A percentile compares a stretch with the other conserved stretches of the same genome.
These are phyloP conservation scores for Kodamaea alishanica DNA, from an alignment of 1,139 yeast genomes.

Conservation along the genomic window DNA sequence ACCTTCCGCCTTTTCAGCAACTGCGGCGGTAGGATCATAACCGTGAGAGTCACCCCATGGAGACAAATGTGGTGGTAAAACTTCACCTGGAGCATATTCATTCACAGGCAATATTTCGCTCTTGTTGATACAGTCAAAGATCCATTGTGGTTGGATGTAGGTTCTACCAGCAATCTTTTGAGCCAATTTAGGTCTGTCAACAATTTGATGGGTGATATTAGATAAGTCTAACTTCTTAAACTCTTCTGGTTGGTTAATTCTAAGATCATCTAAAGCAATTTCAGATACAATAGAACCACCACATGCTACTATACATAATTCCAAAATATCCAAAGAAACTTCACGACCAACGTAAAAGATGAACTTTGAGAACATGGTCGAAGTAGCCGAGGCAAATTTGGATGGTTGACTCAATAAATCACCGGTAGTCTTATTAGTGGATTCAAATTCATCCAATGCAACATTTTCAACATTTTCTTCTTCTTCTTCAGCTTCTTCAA, in stretches of 20 bases:
- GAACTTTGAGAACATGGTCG: constrained; percentile 67
- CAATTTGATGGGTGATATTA: constrained; percentile 85
- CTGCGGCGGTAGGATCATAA: constrained; percentile 72
- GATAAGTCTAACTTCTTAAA: constrained; percentile 54
- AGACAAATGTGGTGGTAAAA: constrained; percentile 92
- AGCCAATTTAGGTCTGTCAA: constrained; percentile 81
- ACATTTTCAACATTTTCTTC: constrained; percentile 41
- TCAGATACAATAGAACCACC: constrained; percentile 89
- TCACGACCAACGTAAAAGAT: constrained; percentile 91
- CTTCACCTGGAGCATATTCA: constrained; percentile 88
- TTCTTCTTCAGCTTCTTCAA: constrained; percentile 37
- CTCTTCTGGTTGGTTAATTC: constrained; percentile 37
- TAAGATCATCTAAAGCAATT: constrained; percentile 76
- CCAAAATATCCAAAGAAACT: constrained; percentile 88
- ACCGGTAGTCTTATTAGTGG: constrained; percentile 61
- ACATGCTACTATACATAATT: constrained; percentile 79
- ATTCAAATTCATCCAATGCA: constrained; percentile 67
- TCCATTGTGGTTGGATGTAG: constrained; percentile 97
- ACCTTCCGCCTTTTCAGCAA: constrained; percentile 39
- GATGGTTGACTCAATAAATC: constrained; percentile 82
- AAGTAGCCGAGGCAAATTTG: constrained; percentile 52
- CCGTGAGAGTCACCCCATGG: constrained; percentile 98
- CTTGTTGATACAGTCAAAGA: constrained; percentile 87
- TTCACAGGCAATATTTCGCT: constrained; percentile 70
- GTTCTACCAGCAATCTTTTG: constrained; percentile 87